These are phyloP conservation scores for Phytophthora lateralis DNA, from an alignment of 352 stramenopile genomes.

Conservation along the genomic window DNA sequence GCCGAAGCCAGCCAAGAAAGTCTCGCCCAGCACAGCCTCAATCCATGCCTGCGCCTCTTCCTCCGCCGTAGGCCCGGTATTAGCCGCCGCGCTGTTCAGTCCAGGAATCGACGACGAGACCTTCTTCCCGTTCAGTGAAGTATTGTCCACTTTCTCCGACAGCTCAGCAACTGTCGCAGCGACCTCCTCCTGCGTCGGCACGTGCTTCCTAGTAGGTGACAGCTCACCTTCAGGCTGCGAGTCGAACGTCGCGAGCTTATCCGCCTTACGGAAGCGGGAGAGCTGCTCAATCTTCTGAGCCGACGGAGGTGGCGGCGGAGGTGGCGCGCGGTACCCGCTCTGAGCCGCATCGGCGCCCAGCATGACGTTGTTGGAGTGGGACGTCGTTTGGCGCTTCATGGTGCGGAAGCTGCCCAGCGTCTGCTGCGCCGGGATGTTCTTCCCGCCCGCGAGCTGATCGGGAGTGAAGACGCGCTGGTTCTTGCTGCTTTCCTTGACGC, in stretches of 20 bases:
- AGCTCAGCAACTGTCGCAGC: constrained; percentile 54
- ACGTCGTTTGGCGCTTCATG: constrained; percentile 65
- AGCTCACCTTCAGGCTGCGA: constrained; percentile 33
- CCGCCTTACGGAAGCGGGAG: constrained; percentile 54
- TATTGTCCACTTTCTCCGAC: constrained; percentile 47
- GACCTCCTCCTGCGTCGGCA: constrained; percentile 40
- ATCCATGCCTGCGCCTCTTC: constrained; percentile 84
- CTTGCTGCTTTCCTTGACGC: constrained; percentile 82
- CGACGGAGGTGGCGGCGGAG: constrained; percentile 71
- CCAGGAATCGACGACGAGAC: constrained; percentile 44
- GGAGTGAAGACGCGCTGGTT: constrained; percentile 77
- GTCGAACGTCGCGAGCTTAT: constrained; percentile 32
- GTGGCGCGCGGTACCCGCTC: constrained; percentile 58
- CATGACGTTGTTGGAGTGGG: constrained; percentile 68
- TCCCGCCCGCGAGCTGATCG: constrained; percentile 67
- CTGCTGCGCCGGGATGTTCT: constrained; percentile 63
- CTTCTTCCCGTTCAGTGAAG: constrained; percentile 34
- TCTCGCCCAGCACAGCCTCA: constrained; percentile 71
- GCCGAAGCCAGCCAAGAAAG: constrained; percentile 69
- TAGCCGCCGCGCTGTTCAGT: constrained; percentile 43
- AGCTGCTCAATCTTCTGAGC: constrained; percentile 75
- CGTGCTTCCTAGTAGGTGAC: constrained; percentile 25
- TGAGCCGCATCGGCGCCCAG: constrained; percentile 71
- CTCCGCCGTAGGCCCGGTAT: constrained; percentile 42
- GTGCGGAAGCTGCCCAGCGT: constrained; percentile 76